Percentiles rank a stretch among this genome's conserved stretches.
These are phyloP conservation scores for Nakaseomyces uthaithaninus DNA, from an alignment of 1,139 yeast species.

Conservation along the genomic window DNA sequence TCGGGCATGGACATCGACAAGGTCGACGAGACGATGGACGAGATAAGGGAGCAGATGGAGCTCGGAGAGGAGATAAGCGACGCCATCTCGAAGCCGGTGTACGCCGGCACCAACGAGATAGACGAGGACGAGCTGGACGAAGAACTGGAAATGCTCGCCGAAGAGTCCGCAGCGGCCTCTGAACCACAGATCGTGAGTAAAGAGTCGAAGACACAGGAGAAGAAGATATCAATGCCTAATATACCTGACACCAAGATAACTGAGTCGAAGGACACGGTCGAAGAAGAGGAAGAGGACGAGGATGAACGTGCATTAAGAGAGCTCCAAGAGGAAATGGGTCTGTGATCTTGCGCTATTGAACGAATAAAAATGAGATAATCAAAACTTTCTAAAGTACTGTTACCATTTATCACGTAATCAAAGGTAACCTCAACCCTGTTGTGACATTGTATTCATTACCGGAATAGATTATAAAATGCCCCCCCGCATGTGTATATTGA, in stretches of 20 bases:
- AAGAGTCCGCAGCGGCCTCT: constrained; percentile 58
- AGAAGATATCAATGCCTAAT: constrained; percentile 35
- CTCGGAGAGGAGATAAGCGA: constrained; percentile 92
- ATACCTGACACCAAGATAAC: constrained; percentile 30
- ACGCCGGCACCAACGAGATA: constrained; percentile 63
- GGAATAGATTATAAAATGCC: too few relatives aligned
- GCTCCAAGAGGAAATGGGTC: constrained; percentile 91
- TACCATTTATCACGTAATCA: too few relatives aligned
- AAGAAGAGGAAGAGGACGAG: constrained; percentile 61
- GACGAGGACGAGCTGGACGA: constrained; percentile 85
- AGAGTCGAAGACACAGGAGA: constrained; percentile 19
- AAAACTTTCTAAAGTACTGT: too few relatives aligned
- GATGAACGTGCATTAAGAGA: constrained; percentile 89
- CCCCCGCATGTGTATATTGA: too few relatives aligned
- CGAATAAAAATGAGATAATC: too few relatives aligned
- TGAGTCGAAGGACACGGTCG: constrained; percentile 18
- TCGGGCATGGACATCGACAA: constrained; percentile 92
- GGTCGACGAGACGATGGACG: constrained; percentile 98
- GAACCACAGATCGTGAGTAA: constrained; percentile 13
- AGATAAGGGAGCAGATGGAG: constrained; percentile 92
- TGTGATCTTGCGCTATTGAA: constrained; percentile 34
- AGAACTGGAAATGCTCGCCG: constrained; percentile 82
- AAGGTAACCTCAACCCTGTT: too few relatives aligned
- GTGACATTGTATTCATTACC: too few relatives aligned
- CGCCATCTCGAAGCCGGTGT: constrained; percentile 88